Percentiles rank a stretch among this genome's conserved stretches.
phyloP scores from a whole-genome alignment of 2,329 filamentous ascomycete species.

The Phaeosphaeria sp. region DNA sequence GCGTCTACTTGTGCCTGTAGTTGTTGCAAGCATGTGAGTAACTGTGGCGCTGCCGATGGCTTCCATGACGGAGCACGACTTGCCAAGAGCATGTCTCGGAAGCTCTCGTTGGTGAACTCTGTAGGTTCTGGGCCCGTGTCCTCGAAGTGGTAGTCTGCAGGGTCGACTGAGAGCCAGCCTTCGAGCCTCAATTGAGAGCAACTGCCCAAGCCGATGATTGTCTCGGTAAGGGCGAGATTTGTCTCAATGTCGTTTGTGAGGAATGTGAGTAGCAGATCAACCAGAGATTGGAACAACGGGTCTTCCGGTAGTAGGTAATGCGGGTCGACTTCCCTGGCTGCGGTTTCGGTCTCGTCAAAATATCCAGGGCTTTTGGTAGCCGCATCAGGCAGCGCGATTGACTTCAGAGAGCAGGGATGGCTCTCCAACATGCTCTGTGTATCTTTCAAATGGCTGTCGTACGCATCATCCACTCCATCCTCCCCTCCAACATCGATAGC shows the following conservation, averaged over 20 bases:
- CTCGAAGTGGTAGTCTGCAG: slow-evolving; percentile 54
- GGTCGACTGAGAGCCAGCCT: slow-evolving; percentile 85
- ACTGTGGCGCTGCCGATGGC: slow-evolving; percentile 44
- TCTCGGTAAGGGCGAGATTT: slow-evolving; percentile 86
- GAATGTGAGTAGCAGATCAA: slow-evolving; percentile 75
- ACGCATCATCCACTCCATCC: slow-evolving; percentile 74
- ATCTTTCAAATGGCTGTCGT: slow-evolving; percentile 75
- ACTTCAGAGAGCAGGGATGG: slow-evolving; percentile 73
- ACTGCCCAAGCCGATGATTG: slow-evolving; percentile 79
- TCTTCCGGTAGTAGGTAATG: slow-evolving; percentile 67
- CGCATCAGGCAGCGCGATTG: slow-evolving; percentile 69
- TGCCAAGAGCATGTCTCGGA: slow-evolving; percentile 45
- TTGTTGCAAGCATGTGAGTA: slow-evolving; percentile 52
- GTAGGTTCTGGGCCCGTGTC: slow-evolving; percentile 28
- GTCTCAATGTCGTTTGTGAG: slow-evolving; percentile 91
- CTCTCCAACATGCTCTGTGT: slow-evolving; percentile 72
- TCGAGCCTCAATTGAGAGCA: slow-evolving; percentile 87
- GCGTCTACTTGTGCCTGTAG: slow-evolving; percentile 52
- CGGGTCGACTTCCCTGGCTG: slow-evolving; percentile 69
- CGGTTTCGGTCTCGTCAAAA: slow-evolving; percentile 54
- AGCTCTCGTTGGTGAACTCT: slow-evolving; percentile 34
- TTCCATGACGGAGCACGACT: slow-evolving; percentile 47
- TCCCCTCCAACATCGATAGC: slow-evolving; percentile 73
- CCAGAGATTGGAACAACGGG: slow-evolving; percentile 59
- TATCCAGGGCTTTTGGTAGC: slow-evolving; percentile 60